Base-by-base conservation (phyloP, 1,284 basidiomycete species). In the Ganoderma resinaceum region DNA sequence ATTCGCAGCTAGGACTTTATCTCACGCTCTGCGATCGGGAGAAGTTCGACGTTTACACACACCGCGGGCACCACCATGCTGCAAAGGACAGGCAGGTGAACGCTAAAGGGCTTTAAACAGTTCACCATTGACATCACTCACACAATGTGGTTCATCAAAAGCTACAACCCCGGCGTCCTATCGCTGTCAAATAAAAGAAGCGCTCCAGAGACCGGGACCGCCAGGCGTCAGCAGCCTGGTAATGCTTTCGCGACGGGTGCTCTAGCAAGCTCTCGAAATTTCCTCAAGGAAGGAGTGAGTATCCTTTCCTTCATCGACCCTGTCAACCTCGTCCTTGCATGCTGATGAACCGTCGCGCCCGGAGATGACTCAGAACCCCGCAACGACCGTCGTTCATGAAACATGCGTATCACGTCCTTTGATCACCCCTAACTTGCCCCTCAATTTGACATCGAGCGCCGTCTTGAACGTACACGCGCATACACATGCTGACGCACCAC, bases 1-100 rank as follows among this genome's bases (percentile, higher is more conserved):
- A 33, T 33, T 55, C 52, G 29, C 29, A 18, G 6, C 52, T 7
- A 55, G 31, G 29, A 55, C 29, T 31, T 16, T 31, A 33, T 55
- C 52, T 55, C 52, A 29, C 52, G 52, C 52, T 55, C 8, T 55
- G 52, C 52, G 52, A 55, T 55, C 52, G 52, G 29, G 33, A 55
- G 52, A 55, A 55, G 52, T 58, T 23, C 20, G 23, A 37, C 8
- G 55, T 58, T 58, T n/a, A 57, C 55, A 20, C 33, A n/a, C 33
- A 11, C 20, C n/a, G 12, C 20, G 29, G 35, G 33, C 33, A n/a
- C 35, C 55, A 58, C 20, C 33, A 37, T 12, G 55, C 12, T 37
- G 55, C 55, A 58, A 37, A 20, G 20, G 20, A 55, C 16, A 33
- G 31, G 33, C 9, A 58, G n/a, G 33, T 35, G 12, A 23, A 0